Base-by-base conservation (phyloP, 139 green algal species). In the Closterium sp. region DNA sequence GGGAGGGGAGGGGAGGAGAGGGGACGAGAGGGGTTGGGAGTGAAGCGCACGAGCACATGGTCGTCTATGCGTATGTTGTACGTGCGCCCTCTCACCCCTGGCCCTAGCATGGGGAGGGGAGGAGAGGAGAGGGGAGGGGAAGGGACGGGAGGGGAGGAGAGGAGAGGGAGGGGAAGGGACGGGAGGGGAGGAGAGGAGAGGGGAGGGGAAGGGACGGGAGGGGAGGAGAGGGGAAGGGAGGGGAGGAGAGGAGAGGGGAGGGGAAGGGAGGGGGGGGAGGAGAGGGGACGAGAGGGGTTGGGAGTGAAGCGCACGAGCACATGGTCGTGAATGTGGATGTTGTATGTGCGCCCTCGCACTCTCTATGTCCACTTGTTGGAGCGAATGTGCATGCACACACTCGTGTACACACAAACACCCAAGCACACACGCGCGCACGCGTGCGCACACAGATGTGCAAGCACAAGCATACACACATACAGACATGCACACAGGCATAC, bases 21-120 rank as follows among this genome's bases (percentile, higher is more conserved):
- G 9, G 87, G 87, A 9, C 4, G 28, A 4, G 89, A 70, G 31
- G 91, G 29, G 3, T 38, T 42, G 29, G 90, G 92, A 9, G 92
- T 91, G 86, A 94, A 94, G 7, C 29, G 86, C 45, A 94, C 90
- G 31, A 94, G 62, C 21, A 93, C 62, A 24, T 94, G 89, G 89
- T 94, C 92, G 70, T 92, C 84, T 42, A 94, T 94, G 31, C 92
- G 84, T 38, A 94, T 94, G 50, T 94, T 94, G 86, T 94, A 94
- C 17, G 91, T 94, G 9, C 91, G 87, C 9, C 91, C 91, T 30
- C 91, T 6, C 70, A 85, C 89, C 24, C 88, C 88, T 31, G 28
- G n/a, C 28, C n/a, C 88, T 31, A 87, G 11, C 85, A 87, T 32
- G 28, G 84, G 79, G n/a, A 30, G 17, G 84, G 24, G 21, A 87